These are phyloP conservation scores for Rhodosporidiobolus sp. DNA, from an alignment of 768 basidiomycete genomes.

Conservation along the genomic window DNA sequence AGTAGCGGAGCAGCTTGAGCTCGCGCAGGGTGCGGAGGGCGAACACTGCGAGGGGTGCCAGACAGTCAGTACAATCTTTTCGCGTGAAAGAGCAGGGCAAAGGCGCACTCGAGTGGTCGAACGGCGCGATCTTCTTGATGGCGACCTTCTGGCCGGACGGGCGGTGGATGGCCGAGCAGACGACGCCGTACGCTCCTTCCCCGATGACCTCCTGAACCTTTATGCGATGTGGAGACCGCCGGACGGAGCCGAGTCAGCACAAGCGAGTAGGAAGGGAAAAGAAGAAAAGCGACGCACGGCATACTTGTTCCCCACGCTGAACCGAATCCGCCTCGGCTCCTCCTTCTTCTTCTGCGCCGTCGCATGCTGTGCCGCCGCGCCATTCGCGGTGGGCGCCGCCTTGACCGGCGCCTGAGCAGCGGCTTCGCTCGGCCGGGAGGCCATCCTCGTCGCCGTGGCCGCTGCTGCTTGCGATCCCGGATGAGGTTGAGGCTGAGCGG, in stretches of 20 bases:
- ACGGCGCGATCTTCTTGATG: slow-evolving; percentile 92
- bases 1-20: slow-evolving; percentile 85
- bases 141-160: slow-evolving; percentile 81
- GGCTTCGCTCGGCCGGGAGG: neutral
- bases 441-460: neutral
- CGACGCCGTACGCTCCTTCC: slow-evolving; percentile 92
- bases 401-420: neutral
- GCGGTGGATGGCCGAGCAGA: slow-evolving; percentile 71
- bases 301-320: slow-evolving; percentile 34
- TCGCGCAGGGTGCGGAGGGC: slow-evolving; percentile 77
- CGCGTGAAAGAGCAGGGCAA: neutral
- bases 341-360: slow-evolving; percentile 15
- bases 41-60: slow-evolving; percentile 59
- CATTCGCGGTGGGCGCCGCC: neutral
- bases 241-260: neutral
- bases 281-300: slow-evolving; percentile 5
- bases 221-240: too few species aligned
- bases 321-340: slow-evolving; percentile 32
- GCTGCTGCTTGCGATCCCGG: neutral
- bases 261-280: neutral
- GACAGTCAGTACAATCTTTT: neutral
- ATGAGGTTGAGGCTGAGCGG: neutral
- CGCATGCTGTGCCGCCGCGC: too few species aligned
- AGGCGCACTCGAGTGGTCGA: slow-evolving; percentile 65
- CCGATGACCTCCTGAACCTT: slow-evolving; percentile 52